Conservation (phyloP, 2,329 filamentous ascomycete species). For the Escovopsis sp. region DNA sequence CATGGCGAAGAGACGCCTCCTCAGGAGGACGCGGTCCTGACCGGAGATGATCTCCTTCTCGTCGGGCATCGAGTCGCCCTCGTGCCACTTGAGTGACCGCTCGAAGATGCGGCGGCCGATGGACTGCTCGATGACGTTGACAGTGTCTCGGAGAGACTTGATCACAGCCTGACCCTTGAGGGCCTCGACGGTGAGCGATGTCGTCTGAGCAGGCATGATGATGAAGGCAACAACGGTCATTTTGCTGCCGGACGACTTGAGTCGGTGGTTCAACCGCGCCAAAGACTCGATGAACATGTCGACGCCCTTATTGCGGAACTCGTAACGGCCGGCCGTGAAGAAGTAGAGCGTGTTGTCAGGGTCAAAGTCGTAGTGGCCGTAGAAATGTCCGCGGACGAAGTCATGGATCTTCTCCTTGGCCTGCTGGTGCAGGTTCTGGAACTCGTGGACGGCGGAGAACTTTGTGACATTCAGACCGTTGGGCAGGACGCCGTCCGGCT, state of each 20-base stretch:
- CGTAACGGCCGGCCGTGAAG: constrained; percentile 93
- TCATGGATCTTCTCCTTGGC: constrained; percentile 97
- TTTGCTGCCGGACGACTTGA: constrained; percentile 74
- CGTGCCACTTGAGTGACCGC: constrained; percentile 86
- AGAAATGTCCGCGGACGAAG: constrained; percentile 95
- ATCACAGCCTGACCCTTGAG: constrained; percentile 95
- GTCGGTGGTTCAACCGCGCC: constrained; percentile 81
- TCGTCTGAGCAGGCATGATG: constrained; percentile 96
- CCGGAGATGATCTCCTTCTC: constrained; percentile 91
- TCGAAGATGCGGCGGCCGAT: constrained; percentile 92
- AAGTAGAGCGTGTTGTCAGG: constrained; percentile 94
- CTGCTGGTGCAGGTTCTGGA: constrained; percentile 93
- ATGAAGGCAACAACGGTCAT: constrained; percentile 94
- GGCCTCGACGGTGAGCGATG: constrained; percentile 86
- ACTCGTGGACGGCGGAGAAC: constrained; percentile 96
- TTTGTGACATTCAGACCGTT: constrained; percentile 96
- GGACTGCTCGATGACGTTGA: constrained; percentile 81
- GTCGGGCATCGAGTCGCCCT: constrained; percentile 83
- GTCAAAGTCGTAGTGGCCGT: constrained; percentile 94
- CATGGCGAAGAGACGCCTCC: constrained; percentile 88
- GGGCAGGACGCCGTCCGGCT: constrained; percentile 89
- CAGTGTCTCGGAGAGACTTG: constrained; percentile 86
- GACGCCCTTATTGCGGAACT: constrained; percentile 96
- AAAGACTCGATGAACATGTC: constrained; percentile 99
- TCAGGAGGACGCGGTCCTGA: constrained; percentile 83